Evolutionary conservation across 1,139 yeast species (phyloP).

Genomic region (Chernovozyma aurita): DNA sequence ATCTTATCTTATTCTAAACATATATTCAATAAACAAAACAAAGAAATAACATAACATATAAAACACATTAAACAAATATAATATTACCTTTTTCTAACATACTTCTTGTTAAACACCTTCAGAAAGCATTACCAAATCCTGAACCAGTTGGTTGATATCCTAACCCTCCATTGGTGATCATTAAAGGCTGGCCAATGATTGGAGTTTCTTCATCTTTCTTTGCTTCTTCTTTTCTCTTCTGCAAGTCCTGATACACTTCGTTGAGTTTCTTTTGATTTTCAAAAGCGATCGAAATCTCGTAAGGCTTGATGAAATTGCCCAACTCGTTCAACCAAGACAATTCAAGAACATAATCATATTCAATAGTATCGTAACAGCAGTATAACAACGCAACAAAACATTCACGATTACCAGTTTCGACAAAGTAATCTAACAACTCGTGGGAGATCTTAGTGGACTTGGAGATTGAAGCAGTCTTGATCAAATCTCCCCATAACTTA

Average conservation of each 20-base stretch:
- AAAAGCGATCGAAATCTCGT: constrained; percentile 73
- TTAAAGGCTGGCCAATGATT: constrained; percentile 47
- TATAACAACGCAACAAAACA: constrained; percentile 89
- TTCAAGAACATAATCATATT: constrained; percentile 82
- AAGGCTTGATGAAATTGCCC: constrained; percentile 80
- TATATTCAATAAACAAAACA: constrained; percentile 2
- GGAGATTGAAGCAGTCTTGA: constrained; percentile 87
- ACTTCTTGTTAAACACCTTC: constrained; percentile 6
- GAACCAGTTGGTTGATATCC: constrained; percentile 66
- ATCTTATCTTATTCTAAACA: constrained; percentile 1
- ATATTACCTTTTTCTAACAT: not conserved
- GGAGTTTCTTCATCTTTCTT: constrained; percentile 44
- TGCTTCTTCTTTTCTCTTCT: constrained; percentile 62
- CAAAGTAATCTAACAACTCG: constrained; percentile 85
- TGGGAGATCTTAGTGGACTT: constrained; percentile 78
- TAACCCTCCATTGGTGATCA: constrained; percentile 62
- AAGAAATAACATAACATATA: constrained; percentile 4
- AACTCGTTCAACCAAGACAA: constrained; percentile 86
- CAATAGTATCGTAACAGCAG: constrained; percentile 76
- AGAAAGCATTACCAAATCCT: constrained; percentile 59
- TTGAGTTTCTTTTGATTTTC: constrained; percentile 70
- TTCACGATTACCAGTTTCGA: constrained; percentile 95
- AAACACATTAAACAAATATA: constrained; percentile 2
- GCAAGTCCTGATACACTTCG: constrained; percentile 66
- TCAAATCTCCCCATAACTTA: constrained; percentile 91